Conservation (phyloP, 2,329 filamentous ascomycete genomes). For the Leptographium galeiforme region DNA sequence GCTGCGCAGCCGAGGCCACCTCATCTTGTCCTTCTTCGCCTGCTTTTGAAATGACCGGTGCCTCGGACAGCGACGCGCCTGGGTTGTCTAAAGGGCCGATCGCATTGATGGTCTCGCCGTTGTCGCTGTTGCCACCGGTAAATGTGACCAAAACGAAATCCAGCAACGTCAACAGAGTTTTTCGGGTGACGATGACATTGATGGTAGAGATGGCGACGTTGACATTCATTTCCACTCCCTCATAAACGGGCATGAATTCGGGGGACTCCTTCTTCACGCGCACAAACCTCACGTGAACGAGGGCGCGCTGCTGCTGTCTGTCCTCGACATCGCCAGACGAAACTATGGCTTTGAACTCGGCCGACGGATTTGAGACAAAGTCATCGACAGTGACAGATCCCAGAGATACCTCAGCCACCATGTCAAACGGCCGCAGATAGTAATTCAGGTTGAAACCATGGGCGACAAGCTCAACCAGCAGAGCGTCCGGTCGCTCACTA, state of each 20-base stretch:
- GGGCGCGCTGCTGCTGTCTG: constrained; percentile 60
- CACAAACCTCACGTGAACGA: constrained; percentile 80
- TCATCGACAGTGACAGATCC: constrained; percentile 84
- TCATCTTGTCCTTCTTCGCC: background rate
- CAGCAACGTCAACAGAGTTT: constrained; percentile 78
- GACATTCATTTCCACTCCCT: constrained; percentile 87
- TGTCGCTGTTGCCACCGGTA: constrained; percentile 39
- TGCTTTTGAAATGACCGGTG: background rate
- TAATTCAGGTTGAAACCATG: constrained; percentile 80
- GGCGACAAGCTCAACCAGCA: constrained; percentile 83
- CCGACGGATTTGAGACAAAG: constrained; percentile 76
- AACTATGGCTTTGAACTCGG: constrained; percentile 95
- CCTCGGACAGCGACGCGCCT: background rate
- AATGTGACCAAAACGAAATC: constrained; percentile 95
- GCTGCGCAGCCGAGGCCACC: too few relatives aligned
- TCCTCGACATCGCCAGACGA: constrained; percentile 67
- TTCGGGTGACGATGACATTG: constrained; percentile 86
- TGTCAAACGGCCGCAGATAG: constrained; percentile 78
- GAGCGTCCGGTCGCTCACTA: constrained; percentile 57
- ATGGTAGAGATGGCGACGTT: constrained; percentile 88
- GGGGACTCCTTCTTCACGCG: constrained; percentile 84
- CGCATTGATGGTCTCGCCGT: constrained; percentile 24
- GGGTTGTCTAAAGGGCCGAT: constrained; percentile 14
- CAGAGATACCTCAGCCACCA: constrained; percentile 82
- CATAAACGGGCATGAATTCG: constrained; percentile 82